phyloP scores from a whole-genome alignment of 2,329 filamentous ascomycete genomes.

The Fusarium coicis region DNA sequence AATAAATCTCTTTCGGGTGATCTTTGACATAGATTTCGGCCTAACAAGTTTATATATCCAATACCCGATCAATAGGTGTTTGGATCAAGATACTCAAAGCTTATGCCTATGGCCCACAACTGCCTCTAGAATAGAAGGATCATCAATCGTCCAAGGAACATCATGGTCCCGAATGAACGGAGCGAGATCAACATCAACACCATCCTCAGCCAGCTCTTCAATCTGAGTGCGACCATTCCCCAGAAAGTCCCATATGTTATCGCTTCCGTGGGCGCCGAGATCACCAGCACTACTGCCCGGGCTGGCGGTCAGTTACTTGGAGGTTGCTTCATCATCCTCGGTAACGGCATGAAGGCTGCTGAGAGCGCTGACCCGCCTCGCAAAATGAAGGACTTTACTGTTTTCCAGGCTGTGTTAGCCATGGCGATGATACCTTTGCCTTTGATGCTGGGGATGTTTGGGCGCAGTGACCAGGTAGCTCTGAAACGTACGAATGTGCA shows the following conservation, averaged over 20 bases:
- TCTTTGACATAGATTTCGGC: too few species aligned
- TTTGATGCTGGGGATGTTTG: not conserved
- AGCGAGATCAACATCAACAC: not conserved
- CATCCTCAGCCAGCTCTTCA: not conserved
- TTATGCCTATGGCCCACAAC: not conserved
- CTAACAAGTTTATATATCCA: too few species aligned
- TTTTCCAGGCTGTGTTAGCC: not conserved
- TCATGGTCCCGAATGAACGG: not conserved
- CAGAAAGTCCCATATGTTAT: not conserved
- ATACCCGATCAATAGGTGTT: too few species aligned
- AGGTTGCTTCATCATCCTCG: not conserved
- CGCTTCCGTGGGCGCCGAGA: not conserved
- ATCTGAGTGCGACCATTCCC: not conserved
- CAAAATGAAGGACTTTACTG: not conserved
- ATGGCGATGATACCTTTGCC: not conserved
- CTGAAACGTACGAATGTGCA: not conserved
- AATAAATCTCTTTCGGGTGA: rapidly evolving
- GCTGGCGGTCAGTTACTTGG: not conserved
- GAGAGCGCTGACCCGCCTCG: not conserved
- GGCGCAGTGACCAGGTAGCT: not conserved
- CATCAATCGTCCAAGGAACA: not conserved
- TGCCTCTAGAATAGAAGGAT: not conserved
- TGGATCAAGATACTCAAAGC: not conserved
- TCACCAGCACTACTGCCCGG: not conserved
- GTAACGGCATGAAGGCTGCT: not conserved